Evolutionary conservation across 1,139 yeast genomes (phyloP), one percentile per base, ranked within the genome.

Genomic region (Petasospora rhodanensis): DNA sequence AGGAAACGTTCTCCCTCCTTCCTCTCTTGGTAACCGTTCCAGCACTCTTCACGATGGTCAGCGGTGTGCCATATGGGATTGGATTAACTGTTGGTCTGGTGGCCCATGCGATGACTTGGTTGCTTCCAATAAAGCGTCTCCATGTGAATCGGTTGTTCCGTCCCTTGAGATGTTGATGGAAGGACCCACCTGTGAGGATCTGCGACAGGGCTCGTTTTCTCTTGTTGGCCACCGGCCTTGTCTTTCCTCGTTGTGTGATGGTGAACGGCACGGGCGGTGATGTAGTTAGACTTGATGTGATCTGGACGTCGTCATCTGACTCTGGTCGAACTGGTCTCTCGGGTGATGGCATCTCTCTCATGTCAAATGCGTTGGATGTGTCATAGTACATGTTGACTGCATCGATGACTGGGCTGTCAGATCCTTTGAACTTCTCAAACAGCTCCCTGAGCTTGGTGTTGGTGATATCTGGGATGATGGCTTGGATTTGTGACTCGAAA

Each of bases 81-180:
- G 79, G 70, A 28, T 62, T 63, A 25, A 67, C 48, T 0, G 84
- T 80, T 0, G 93, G 85, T 31, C 95, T 62, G 0, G 95, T 85
- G 8, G 94, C 87, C 84, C 89, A 81, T 2, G 86, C 89, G 34
- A 76, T 79, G 1, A 82, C 75, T 41, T 78, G 79, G 18, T 85
- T 49, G 1, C 86, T 68, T 0, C 96, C 96, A 16, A 86, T 64
- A 48, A 67, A 80, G 21, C 68, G 55, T 31, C 59, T 50, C 66
- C 66, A 62, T n/a, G 26, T 14, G 10, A 36, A 23, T 7, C 9
- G 8, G 7, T 9, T 18, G 19, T 7, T 7, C 19, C 8, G 19
- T 7, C n/a, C n/a, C n/a, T n/a, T n/a, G n/a, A n/a, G n/a, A n/a
- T n/a, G n/a, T n/a, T n/a, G n/a, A n/a, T n/a, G n/a, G n/a, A n/a